Evolutionary conservation across 1,139 yeast species (phyloP), one percentile per base, ranked within the genome.

Genomic region (Eremothecium coryli): DNA sequence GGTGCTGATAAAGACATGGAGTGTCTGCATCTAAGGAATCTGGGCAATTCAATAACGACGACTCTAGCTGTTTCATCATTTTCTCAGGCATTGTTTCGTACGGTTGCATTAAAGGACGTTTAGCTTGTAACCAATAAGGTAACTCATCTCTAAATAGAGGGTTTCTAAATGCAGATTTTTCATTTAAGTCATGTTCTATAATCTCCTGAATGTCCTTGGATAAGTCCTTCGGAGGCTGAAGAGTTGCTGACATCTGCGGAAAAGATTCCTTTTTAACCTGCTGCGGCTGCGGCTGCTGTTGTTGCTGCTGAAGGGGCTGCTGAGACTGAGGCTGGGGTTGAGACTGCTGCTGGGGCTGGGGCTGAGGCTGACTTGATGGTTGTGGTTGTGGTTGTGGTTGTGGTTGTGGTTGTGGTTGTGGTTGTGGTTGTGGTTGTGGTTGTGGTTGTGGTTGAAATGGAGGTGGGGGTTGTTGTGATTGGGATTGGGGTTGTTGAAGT

Each of bases 1-100:
- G 61, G n/a, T 95, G 94, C 42, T 70, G 73, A 56, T 88, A 88
- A 43, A 73, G 74, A 43, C 78, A 70, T 18, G 97, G 96, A 45
- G 73, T 76, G 50, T 90, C 96, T 2, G 95, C 81, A 55, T 88
- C 93, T 42, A 77, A 71, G 1, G 96, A 84, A 58, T 90, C 97
- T 0, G 99, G 98, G 56, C 96, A 85, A 51, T 82, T 81, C 48
- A 84, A 65, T 42, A 84, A 68, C 2, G 96, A 86, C 2, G 62
- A 70, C 55, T 86, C 94, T 45, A 88, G 64, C 46, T 55, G 57
- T 25, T 54, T 39, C 18, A 47, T 40, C 50, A 53, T 50, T 17
- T 39, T 41, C n/a, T 44, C 43, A 21, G 58, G 47, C 55, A 57
- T 51, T 20, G 46, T 49, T n/a, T 44, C 42, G 32, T 45, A 39